Evolutionary conservation across 805 yeast species (phyloP).

Genomic region (Candida lessepsii): DNA sequence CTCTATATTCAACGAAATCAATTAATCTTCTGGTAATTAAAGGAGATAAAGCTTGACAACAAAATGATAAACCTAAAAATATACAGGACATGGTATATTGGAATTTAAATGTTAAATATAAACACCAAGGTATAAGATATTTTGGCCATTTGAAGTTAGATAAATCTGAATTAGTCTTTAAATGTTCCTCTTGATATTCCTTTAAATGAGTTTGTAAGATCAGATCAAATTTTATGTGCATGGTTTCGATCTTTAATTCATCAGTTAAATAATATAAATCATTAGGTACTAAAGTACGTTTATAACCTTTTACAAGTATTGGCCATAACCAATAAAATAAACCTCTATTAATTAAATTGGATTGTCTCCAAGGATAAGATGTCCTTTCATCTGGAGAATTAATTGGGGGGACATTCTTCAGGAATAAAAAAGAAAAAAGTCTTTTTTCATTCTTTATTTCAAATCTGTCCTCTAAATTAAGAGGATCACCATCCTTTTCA

Average conservation of each 20-base stretch:
- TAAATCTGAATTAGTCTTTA: conserved; percentile 17
- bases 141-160: conserved; percentile 40
- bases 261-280: conserved; percentile 39
- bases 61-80: conserved; percentile 46
- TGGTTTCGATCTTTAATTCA: conserved; percentile 33
- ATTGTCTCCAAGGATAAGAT: conserved; percentile 44
- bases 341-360: conserved; percentile 40
- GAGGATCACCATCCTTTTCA: conserved; percentile 4
- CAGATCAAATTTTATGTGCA: conserved; percentile 30
- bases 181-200: conserved; percentile 20
- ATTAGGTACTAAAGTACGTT: conserved; percentile 35
- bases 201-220: conserved; percentile 23
- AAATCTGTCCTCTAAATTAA: neutral
- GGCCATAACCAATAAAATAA: conserved; percentile 43
- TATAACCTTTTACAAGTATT: conserved; percentile 39
- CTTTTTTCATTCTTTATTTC: conserved; percentile 47
- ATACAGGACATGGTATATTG: conserved; percentile 42
- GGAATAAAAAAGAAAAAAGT: conserved; percentile 48
- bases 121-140: conserved; percentile 39
- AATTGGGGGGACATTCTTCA: conserved; percentile 50
- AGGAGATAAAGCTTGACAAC: conserved; percentile 58
- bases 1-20: conserved; percentile 53
- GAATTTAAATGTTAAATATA: conserved; percentile 49
- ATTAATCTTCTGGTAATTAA: conserved; percentile 65
- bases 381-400: conserved; percentile 52